Percentiles rank a stretch among this genome's conserved stretches.
Evolutionary conservation across 2,329 filamentous ascomycete genomes (phyloP).

Genomic region (Colletotrichum destructivum): DNA sequence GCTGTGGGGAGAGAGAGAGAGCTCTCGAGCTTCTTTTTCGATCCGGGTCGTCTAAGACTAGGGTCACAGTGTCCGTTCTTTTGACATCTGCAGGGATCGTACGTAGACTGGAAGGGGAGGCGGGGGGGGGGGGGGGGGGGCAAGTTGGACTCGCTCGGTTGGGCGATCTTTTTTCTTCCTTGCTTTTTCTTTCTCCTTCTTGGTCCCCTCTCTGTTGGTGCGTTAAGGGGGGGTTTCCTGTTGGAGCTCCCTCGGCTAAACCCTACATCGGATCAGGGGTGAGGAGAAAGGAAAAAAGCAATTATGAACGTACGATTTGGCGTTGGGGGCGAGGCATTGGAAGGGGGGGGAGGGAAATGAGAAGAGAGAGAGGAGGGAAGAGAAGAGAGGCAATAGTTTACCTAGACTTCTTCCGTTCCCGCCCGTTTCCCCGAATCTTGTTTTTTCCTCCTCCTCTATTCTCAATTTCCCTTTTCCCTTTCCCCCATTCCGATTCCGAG

Average conservation of each 20-base stretch:
- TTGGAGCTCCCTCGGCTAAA: neutral
- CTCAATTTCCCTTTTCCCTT: neutral
- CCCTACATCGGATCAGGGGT: too few species aligned
- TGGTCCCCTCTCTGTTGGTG: neutral
- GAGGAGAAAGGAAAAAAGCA: neutral
- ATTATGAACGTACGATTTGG: neutral
- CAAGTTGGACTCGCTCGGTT: too few species aligned
- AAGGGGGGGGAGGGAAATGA: neutral
- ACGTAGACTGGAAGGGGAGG: too few species aligned
- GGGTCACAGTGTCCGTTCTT: neutral
- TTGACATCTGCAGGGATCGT: constrained; percentile 14
- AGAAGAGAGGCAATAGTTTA: neutral
- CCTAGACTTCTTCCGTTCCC: neutral
- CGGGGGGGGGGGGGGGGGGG: neutral
- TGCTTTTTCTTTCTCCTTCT: neutral
- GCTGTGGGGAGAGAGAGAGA: too few species aligned
- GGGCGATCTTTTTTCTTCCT: too few species aligned
- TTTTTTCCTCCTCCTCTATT: too few species aligned
- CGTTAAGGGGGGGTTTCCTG: neutral
- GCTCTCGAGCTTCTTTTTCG: too few species aligned
- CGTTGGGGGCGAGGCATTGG: neutral
- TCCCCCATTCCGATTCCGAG: neutral
- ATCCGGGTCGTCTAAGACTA: neutral
- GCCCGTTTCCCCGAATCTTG: neutral
- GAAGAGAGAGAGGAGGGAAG: constrained; percentile 6